Evolutionary conservation across 2,329 filamentous ascomycete genomes (phyloP), one percentile per base, ranked within the genome.

Genomic region (Penicillium sclerotigenum): DNA sequence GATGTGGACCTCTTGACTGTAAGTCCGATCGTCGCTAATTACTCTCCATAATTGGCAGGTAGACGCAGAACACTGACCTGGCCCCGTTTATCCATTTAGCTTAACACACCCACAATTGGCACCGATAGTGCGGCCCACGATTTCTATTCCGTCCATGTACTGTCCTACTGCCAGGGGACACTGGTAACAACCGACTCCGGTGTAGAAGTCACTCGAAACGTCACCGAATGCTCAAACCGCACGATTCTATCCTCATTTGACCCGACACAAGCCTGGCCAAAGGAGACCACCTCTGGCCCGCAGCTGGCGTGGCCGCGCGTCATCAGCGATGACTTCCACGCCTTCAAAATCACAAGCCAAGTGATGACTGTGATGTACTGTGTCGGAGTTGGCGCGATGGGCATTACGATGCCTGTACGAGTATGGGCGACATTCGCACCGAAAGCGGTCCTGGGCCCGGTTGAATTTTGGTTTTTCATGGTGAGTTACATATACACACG

Each of bases 81-180:
- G 73, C 29, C 29, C 14, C 9, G 5, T 6, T 11, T 52, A 68
- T 73, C 36, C n/a, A 51, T 68, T 52, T 73, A 79, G 64, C 69
- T 72, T 40, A 70, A 71, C 48, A 67, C 68, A 9, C 62, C 68
- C 2, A 54, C 60, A 18, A 46, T 82, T 26, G 77, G 79, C 20
- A 68, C 76, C 43, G 69, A 75, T 18, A 71, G 85, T 16, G 81
- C 82, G 36, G 75, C 86, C 34, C 76, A 82, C 38, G 80, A 86
- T 69, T 87, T 83, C 71, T 87, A 87, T 73, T 80, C 78, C 20
- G 76, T 81, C 16, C 83, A 87, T 68, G 65, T 87, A 53, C 79
- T 86, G 71, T 78, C 82, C 68, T 83, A 82, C 73, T 87, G 85
- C 72, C 77, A 79, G 58, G 79, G 79, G 20, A 69, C 61, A 28